Conservation (phyloP, 306 rosid genomes). For the Nissolia schottii region DNA sequence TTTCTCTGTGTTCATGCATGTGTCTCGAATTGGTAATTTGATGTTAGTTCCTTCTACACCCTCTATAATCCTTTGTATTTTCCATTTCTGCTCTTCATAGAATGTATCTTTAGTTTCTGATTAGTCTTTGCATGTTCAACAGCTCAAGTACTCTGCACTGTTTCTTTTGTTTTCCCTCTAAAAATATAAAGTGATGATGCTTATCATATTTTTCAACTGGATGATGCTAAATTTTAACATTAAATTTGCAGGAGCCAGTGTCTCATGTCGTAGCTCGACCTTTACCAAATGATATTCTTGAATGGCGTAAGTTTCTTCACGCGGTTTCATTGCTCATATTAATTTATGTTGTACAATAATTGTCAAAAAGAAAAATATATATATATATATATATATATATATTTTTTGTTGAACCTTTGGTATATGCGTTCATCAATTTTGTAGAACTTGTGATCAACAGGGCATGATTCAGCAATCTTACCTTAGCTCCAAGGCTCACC, state of each 20-base stretch:
- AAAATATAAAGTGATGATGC: background rate
- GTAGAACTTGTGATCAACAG: background rate
- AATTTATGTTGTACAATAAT: background rate
- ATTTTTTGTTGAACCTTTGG: background rate
- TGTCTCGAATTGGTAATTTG: slow-evolving; percentile 7
- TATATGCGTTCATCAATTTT: background rate
- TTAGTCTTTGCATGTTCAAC: background rate
- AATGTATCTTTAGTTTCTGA: background rate
- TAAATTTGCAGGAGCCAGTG: slow-evolving; percentile 80
- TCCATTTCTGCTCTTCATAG: background rate
- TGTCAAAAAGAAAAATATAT: background rate
- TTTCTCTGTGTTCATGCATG: background rate
- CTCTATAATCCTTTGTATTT: background rate
- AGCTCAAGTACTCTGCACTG: background rate
- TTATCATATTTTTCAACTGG: background rate
- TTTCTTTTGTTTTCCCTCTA: background rate
- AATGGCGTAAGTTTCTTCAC: slow-evolving; percentile 86
- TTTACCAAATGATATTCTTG: slow-evolving; percentile 90
- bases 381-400: too few species aligned
- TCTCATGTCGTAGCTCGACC: slow-evolving; percentile 95
- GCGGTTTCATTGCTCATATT: background rate
- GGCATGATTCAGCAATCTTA: background rate
- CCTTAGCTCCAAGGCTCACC: background rate
- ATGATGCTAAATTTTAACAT: slow-evolving; percentile 26
- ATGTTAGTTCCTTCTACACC: too few species aligned